Percentiles rank a stretch among this genome's conserved stretches.
phyloP scores from a whole-genome alignment of 1,139 yeast species.

The Magnusiomyces ingens region DNA sequence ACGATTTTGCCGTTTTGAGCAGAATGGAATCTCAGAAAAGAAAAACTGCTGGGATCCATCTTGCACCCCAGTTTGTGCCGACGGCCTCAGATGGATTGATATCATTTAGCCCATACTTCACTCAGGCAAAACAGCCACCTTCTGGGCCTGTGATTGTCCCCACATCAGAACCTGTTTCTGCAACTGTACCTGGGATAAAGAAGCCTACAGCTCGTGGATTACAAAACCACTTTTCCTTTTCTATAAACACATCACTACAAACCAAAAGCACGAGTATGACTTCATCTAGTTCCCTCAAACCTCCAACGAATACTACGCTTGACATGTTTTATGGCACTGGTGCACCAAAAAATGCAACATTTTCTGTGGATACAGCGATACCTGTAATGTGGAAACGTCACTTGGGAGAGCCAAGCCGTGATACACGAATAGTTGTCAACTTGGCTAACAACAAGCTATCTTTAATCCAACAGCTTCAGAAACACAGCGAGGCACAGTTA shows the following conservation, averaged over 20 bases:
- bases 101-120: slow-evolving; percentile 6
- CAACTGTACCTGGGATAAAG: not conserved
- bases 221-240: slow-evolving; percentile 8
- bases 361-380: too few species aligned
- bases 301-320: not conserved
- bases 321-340: not conserved
- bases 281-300: not conserved
- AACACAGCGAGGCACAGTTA: not conserved
- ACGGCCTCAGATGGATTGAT: not conserved
- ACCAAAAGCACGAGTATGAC: not conserved
- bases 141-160: not conserved
- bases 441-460: slow-evolving; percentile 6
- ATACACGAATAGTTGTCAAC: slow-evolving; percentile 8
- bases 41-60: too few species aligned
- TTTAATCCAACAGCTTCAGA: slow-evolving; percentile 5
- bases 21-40: too few species aligned
- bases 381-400: not conserved
- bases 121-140: not conserved
- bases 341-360: not conserved
- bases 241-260: slow-evolving; percentile 3
- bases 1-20: too few species aligned
- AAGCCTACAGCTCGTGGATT: not conserved
- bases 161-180: not conserved
- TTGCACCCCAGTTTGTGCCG: too few species aligned
- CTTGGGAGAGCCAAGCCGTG: not conserved